Base-by-base conservation (phyloP, 805 yeast genomes). In the Kazachstania africana region DNA sequence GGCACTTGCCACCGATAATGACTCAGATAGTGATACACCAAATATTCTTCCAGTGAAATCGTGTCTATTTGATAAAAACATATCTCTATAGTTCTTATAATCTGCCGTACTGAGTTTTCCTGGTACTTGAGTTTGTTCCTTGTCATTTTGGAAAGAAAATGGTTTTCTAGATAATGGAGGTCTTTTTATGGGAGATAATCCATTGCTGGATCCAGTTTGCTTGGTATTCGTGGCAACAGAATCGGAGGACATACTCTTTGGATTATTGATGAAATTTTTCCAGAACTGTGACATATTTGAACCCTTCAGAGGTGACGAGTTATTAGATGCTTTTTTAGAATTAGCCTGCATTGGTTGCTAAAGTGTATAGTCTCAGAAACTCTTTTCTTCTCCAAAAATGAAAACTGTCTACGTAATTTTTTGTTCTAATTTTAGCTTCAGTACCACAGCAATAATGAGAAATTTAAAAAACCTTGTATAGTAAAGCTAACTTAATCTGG, bases 11-110 rank as follows among this genome's bases (percentile, higher is more conserved):
- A 76, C 68, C 21, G 66, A 57, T 29, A 88, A 66, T 12, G 94
- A 82, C 17, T 69, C 68, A 8, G 68, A 70, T 21, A 91, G 63
- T 2, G 88, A 72, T 4, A 78, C 84, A 12, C 95, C 96, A 66
- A 91, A 79, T 35, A 91, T 74, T 31, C 56, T 53, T 24, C 60
- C 64, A 2, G 63, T 60, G 33, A 57, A 60, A 2, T 57, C 63
- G 34, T 59, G 55, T 28, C 52, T 45, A 28, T 44, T 44, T 1
- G 56, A 47, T 12, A 62, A 38, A 38, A 62, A 62, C 28, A 48
- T 51, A 37, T 62, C 66, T 35, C 67, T 48, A 28, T 55, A 59
- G 18, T 44, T 48, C 42, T 59, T 52, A 25, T 45, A 40, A 40
- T 55, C 43, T 13, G 39, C 25, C 6, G 24, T 16, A 23, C 12